These are phyloP conservation scores for Aspergillus fijiensis DNA, from an alignment of 2,329 filamentous ascomycete species.

Conservation along the genomic window DNA sequence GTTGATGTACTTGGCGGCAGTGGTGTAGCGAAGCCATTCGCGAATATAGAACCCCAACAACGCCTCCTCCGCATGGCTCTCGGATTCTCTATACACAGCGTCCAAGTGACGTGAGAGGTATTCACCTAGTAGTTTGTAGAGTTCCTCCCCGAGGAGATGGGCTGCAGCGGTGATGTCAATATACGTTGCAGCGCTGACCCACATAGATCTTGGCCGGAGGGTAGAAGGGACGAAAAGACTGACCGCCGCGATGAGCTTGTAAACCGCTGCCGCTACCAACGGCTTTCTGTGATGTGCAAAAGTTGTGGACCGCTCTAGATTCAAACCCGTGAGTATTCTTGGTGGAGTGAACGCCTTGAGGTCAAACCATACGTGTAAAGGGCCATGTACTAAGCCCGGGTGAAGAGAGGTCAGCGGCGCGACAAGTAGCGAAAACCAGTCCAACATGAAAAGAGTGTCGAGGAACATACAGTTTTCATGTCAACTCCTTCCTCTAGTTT, in stretches of 20 bases:
- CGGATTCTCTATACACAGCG: constrained; percentile 69
- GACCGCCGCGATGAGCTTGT: constrained; percentile 71
- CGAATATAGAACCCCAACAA: constrained; percentile 90
- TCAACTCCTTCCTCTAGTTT: constrained; percentile 90
- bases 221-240: constrained; percentile 16
- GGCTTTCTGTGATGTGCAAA: constrained; percentile 96
- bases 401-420: constrained; percentile 17
- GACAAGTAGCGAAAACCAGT: neutral
- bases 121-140: constrained; percentile 85
- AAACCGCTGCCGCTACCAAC: constrained; percentile 58
- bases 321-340: constrained; percentile 14
- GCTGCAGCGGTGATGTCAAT: constrained; percentile 53
- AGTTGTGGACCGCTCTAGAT: constrained; percentile 86
- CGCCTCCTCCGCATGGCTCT: constrained; percentile 82
- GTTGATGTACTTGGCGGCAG: constrained; percentile 94
- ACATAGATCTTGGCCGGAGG: neutral
- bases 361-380: constrained; percentile 71
- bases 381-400: constrained; percentile 73
- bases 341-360: neutral
- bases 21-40: constrained; percentile 95
- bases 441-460: neutral
- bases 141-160: constrained; percentile 89
- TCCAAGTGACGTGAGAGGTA: constrained; percentile 79
- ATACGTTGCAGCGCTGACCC: neutral
- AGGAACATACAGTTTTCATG: constrained; percentile 70